Base-by-base conservation (phyloP, 2,329 filamentous ascomycete genomes). In the Lachnellula hyalina region DNA sequence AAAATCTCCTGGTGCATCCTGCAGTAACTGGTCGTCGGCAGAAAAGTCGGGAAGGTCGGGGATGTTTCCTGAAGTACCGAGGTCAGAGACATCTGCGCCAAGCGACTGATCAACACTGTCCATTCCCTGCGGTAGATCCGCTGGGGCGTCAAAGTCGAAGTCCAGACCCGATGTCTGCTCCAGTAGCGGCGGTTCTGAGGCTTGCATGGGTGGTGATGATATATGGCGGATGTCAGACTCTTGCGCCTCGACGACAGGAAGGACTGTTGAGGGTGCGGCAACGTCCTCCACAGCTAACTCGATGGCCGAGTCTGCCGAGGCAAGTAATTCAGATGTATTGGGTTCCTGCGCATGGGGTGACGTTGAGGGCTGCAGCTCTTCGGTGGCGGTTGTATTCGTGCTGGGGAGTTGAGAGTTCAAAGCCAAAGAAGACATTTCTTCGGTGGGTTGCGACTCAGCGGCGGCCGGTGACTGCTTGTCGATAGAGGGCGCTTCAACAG, bases 151-250 rank as follows among this genome's bases (percentile, higher is more conserved):
- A 11, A 53, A 38, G 50, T 53, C 47, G 15, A 60, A 17, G 28
- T 61, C 55, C 32, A 48, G 9, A 42, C 14, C 12, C 15, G 44
- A 32, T 44, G 42, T 42, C 15, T 51, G 25, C 23, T 53, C 49
- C 3, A 28, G 7, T 25, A 25, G 45, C 50, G 15, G 34, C 17
- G 45, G 28, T 23, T 53, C 47, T 9, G 55, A 25, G 46, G 45
- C 51, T 47, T 44, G 45, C 3, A 51, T 50, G 7, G 52, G 49
- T 55, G 54, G 49, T n/a, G 54, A 48, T 19, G 52, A 40, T 9
- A 55, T 54, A 38, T 69, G 58, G 53, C 66, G 53, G 23, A 70
- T 54, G 58, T 70, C 67, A 35, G 67, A 70, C 40, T 67, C 64
- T 52, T 51, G 60, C 46, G 66, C 62, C 17, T 69, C 66, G 21